Evolutionary conservation across 1,139 yeast species (phyloP).

Genomic region (Yamadazyma dushanensis): DNA sequence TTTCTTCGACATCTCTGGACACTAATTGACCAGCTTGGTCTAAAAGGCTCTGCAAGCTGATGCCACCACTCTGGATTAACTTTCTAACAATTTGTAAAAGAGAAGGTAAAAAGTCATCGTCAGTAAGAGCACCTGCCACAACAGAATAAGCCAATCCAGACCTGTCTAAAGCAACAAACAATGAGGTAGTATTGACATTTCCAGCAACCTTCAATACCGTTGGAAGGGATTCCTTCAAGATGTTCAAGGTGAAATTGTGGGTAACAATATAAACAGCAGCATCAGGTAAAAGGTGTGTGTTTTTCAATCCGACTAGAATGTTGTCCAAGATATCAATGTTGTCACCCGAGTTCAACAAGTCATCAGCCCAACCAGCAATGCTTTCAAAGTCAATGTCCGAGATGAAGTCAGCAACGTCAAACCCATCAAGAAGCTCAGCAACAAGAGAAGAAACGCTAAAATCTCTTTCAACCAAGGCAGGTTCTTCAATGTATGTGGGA

Average conservation of each 20-base stretch:
- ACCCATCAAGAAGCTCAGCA: constrained; percentile 18
- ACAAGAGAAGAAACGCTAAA: constrained; percentile 14
- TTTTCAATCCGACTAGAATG: constrained; percentile 24
- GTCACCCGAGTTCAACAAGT: constrained; percentile 24
- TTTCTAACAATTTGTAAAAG: constrained; percentile 24
- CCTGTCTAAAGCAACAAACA: constrained; percentile 34
- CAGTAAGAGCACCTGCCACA: constrained; percentile 27
- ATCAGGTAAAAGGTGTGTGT: constrained; percentile 27
- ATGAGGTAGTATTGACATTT: constrained; percentile 26
- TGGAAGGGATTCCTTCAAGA: constrained; percentile 21
- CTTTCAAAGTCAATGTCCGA: constrained; percentile 26
- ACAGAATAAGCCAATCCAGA: constrained; percentile 35
- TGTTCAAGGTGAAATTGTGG: constrained; percentile 25
- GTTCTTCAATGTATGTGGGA: constrained; percentile 13
- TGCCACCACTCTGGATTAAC: constrained; percentile 21
- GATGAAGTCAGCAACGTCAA: constrained; percentile 22
- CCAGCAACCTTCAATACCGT: constrained; percentile 20
- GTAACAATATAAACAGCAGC: constrained; percentile 26
- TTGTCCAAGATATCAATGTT: constrained; percentile 27
- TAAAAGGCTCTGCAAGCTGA: constrained; percentile 21
- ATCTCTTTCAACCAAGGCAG: constrained; percentile 25
- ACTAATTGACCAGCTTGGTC: constrained; percentile 19
- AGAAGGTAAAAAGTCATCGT: constrained; percentile 30
- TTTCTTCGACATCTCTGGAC: constrained; percentile 9
- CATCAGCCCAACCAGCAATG: constrained; percentile 34